Evolutionary conservation across 2,329 filamentous ascomycete species (phyloP).

Genomic region (Metarhizium humberi): DNA sequence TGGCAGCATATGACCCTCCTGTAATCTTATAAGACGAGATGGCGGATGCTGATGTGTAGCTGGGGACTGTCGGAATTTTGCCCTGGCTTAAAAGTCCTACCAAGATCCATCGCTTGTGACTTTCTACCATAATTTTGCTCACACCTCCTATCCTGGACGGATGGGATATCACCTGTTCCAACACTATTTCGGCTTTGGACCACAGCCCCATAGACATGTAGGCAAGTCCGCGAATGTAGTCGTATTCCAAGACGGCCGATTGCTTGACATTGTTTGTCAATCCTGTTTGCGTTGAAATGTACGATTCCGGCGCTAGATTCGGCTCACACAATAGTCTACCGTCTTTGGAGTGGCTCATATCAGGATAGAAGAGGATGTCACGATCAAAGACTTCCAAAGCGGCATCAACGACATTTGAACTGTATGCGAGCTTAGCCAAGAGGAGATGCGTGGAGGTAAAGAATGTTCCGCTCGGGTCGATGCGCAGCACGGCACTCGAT

Average conservation of each 20-base stretch:
- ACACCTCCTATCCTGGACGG: conserved; percentile 53
- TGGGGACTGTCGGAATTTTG: conserved; percentile 43
- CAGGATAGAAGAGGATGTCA: conserved; percentile 57
- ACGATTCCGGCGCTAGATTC: conserved; percentile 37
- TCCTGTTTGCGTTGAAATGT: conserved; percentile 49
- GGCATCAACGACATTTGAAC: conserved; percentile 40
- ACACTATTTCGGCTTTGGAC: conserved; percentile 49
- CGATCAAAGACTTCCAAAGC: conserved; percentile 55
- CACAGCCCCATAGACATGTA: conserved; percentile 54
- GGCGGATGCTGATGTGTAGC: conserved; percentile 41
- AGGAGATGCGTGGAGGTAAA: conserved; percentile 56
- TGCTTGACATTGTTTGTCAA: conserved; percentile 46
- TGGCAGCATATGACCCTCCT: conserved; percentile 59
- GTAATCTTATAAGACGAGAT: conserved; percentile 48
- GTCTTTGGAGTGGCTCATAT: conserved; percentile 26
- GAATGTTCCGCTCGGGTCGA: conserved; percentile 58
- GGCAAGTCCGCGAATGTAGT: conserved; percentile 53
- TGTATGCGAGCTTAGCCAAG: conserved; percentile 50
- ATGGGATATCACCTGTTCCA: conserved; percentile 57
- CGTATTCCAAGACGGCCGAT: conserved; percentile 55
- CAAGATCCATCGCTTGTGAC: conserved; percentile 86
- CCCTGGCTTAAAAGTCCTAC: conserved; percentile 65
- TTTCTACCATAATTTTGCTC: conserved; percentile 76
- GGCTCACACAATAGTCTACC: conserved; percentile 35
- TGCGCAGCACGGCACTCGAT: conserved; percentile 46